Percentiles rank a stretch among this genome's conserved stretches.
phyloP scores from a whole-genome alignment of 2,329 filamentous ascomycete species.

The Amesomyces nigricolor region DNA sequence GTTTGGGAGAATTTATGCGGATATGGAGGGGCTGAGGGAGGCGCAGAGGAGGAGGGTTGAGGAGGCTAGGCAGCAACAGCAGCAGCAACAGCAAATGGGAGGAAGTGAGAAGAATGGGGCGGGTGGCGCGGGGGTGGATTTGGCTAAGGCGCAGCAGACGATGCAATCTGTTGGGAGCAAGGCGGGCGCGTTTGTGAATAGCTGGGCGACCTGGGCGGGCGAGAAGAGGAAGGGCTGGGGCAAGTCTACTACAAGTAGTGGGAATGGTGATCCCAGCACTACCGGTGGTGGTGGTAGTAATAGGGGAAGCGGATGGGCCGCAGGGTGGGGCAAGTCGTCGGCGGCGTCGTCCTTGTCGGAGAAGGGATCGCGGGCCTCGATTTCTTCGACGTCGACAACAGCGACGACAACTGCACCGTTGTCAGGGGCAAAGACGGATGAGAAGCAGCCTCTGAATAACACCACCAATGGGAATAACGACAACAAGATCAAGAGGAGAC shows the following conservation, averaged over 20 bases:
- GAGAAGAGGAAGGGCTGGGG: conserved; percentile 54
- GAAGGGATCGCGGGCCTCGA: conserved; percentile 24
- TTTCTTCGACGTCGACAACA: conserved; percentile 11
- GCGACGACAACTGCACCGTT: conserved; percentile 1
- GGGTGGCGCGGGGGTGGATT: conserved; percentile 29
- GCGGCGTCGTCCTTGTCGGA: conserved; percentile 6
- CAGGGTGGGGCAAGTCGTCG: conserved; percentile 27
- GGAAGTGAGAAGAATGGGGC: conserved; percentile 5
- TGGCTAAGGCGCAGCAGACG: conserved; percentile 41
- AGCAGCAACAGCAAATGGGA: conserved; percentile 1
- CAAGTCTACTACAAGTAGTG: background rate
- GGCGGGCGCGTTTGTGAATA: conserved; percentile 60
- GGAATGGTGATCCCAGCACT: background rate
- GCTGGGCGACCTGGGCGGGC: conserved; percentile 64
- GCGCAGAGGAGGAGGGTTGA: conserved; percentile 60
- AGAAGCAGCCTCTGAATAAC: conserved; percentile 17
- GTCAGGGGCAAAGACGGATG: conserved; percentile 8
- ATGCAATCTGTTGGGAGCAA: conserved; percentile 47
- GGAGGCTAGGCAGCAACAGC: conserved; percentile 38
- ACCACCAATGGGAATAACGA: background rate
- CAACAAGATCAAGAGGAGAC: background rate
- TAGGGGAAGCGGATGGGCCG: conserved; percentile 31
- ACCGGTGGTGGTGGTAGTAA: conserved; percentile 6
- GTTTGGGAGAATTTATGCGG: conserved; percentile 83
- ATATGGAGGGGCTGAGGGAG: conserved; percentile 78